Percentiles rank a stretch among this genome's conserved stretches.
Conservation (phyloP, 1,284 basidiomycete species). For the Heterobasidion parviporum region DNA sequence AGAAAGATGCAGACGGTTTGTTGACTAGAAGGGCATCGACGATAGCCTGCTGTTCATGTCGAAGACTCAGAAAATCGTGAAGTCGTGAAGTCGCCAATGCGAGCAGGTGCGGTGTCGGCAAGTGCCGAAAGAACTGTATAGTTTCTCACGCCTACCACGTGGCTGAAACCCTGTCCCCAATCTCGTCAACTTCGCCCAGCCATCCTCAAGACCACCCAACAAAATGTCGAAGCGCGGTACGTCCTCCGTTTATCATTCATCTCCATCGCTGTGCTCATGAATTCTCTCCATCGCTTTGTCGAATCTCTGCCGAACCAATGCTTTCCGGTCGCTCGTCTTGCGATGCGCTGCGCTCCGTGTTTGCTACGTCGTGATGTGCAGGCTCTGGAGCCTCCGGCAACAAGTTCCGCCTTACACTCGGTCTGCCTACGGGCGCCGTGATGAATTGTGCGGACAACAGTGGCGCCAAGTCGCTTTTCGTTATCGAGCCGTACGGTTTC, state of each 20-base stretch:
- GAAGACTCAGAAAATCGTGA: not conserved
- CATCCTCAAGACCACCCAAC: conserved; percentile 4
- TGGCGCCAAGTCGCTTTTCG: conserved; percentile 91
- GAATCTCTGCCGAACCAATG: not conserved
- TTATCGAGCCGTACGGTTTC: conserved; percentile 89
- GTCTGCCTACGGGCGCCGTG: conserved; percentile 97
- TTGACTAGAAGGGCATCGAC: too few relatives aligned
- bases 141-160: conserved; percentile 17
- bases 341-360: too few relatives aligned
- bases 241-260: not conserved
- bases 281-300: not conserved
- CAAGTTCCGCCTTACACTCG: conserved; percentile 96
- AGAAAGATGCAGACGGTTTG: too few relatives aligned
- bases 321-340: too few relatives aligned
- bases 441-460: conserved; percentile 99
- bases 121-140: conserved; percentile 24
- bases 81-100: not conserved
- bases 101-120: not conserved
- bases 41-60: not conserved
- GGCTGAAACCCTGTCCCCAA: conserved; percentile 18
- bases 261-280: not conserved
- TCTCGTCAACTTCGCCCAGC: not conserved
- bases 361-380: not conserved
- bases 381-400: conserved; percentile 59
- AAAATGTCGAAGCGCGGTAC: conserved; percentile 15